These are phyloP conservation scores for Capsella bursapastoris DNA, from an alignment of 345 rosid species.

Conservation along the genomic window DNA sequence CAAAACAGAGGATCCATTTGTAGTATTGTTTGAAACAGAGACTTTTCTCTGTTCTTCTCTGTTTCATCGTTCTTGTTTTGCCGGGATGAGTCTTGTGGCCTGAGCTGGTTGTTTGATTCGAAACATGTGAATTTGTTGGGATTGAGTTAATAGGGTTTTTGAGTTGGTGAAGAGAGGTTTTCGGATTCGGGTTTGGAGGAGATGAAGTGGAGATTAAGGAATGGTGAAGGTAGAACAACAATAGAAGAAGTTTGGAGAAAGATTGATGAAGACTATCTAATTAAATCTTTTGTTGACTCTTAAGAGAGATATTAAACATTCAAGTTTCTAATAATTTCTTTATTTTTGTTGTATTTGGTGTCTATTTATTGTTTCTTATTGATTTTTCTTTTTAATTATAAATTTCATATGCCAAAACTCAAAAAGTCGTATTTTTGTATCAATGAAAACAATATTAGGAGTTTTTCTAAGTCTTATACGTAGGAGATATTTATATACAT, in stretches of 20 bases:
- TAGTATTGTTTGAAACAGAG: slow-evolving; percentile 61
- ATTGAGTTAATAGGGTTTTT: slow-evolving; percentile 27
- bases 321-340: too few species aligned
- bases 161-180: slow-evolving; percentile 50
- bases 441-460: not conserved
- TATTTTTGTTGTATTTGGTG: not conserved
- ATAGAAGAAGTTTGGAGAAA: slow-evolving; percentile 25
- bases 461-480: not conserved
- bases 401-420: not conserved
- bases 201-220: slow-evolving; percentile 60
- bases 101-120: slow-evolving; percentile 13
- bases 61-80: slow-evolving; percentile 51
- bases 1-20: slow-evolving; percentile 86
- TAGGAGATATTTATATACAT: not conserved
- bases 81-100: slow-evolving; percentile 48
- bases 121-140: slow-evolving; percentile 26
- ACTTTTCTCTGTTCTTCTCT: slow-evolving; percentile 50
- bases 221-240: slow-evolving; percentile 46
- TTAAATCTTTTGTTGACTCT: slow-evolving; percentile 1
- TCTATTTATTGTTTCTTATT: not conserved
- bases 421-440: not conserved
- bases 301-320: not conserved
- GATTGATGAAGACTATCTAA: slow-evolving; percentile 41
- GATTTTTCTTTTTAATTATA: not conserved
- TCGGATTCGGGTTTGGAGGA: slow-evolving; percentile 50